Evolutionary conservation across 2,329 filamentous ascomycete species (phyloP), one percentile per base, ranked within the genome.

Genomic region (Arthrobotrys sinensis): DNA sequence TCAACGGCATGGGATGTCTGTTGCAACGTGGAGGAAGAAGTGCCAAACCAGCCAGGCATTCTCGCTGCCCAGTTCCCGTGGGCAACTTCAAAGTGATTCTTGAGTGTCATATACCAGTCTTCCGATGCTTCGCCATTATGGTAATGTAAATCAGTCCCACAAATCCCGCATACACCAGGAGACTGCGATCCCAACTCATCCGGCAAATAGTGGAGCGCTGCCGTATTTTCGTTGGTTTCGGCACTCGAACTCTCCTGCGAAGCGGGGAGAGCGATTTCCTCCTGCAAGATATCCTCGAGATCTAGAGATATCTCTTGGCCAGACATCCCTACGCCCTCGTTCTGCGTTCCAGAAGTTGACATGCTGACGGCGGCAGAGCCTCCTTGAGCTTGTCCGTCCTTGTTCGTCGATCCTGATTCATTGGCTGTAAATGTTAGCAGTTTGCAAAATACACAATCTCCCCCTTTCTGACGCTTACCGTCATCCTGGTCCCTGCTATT

Each of bases 41-140:
- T 50, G n/a, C 63, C 38, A 16, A 72, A 78, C 67, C 67, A 78
- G 12, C 24, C 67, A 11, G 62, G 60, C 75, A 78, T 78, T 48
- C 75, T 62, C n/a, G 62, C 67, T 1, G 75, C 75, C 75, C 75
- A 78, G 46, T 21, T 72, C 45, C 75, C 75, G 24, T 78, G 75
- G 3, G 75, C 75, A 38, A 68, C 63, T 14, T 72, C 43, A 16
- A 78, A 78, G 28, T 78, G 75, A 24, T 67, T 78, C 45, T 78
- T 78, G 11, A 72, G 24, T 11, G 48, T 64, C 52, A 78, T 55
- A 32, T 78, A 78, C 75, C 75, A 78, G 24, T 67, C 36, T 21
- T 36, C 67, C 4, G 52, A 46, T 36, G 67, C 67, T 36, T 68
- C 63, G 7, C 67, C 75, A 36, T 72, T 38, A 2, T 57, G 75